Percentiles rank a stretch among this genome's conserved stretches.
Conservation (phyloP, 23 red algal genomes). For the Gracilaria caudata region DNA sequence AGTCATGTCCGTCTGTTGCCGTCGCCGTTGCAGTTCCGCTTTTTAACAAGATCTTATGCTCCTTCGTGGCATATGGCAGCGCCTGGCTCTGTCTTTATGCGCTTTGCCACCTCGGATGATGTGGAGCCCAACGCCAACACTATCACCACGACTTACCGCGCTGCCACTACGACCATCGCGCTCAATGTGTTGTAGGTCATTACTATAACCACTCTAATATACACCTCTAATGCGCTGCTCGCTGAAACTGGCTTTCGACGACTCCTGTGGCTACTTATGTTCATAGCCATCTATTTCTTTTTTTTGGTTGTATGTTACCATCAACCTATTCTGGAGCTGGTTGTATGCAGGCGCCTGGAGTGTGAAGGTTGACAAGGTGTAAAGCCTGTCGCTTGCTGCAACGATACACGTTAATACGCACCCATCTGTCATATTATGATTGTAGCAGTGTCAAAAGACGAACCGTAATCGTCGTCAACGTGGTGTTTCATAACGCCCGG, state of each 20-base stretch:
- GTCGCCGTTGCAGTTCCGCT: not conserved
- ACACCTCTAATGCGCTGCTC: not conserved
- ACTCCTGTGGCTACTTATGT: not conserved
- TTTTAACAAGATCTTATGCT: not conserved
- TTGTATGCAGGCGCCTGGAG: not conserved
- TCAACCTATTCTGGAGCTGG: not conserved
- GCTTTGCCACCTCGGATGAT: constrained; percentile 19
- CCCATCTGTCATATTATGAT: too few species aligned
- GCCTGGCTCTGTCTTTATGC: not conserved
- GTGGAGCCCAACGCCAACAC: not conserved
- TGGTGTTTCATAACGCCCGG: too few species aligned
- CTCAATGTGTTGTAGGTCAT: not conserved
- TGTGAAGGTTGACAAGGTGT: not conserved
- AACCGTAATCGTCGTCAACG: too few species aligned
- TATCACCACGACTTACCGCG: not conserved
- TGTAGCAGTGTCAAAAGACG: too few species aligned
- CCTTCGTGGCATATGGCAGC: not conserved
- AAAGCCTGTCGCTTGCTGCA: too few species aligned
- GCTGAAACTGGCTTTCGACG: constrained; percentile 19
- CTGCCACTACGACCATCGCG: not conserved
- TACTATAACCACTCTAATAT: not conserved
- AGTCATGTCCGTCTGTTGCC: not conserved
- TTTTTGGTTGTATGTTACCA: constrained; percentile 4
- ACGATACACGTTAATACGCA: too few species aligned
- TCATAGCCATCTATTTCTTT: constrained; percentile 3